Evolutionary conservation across 2,329 filamentous ascomycete genomes (phyloP), one percentile per base, ranked within the genome.

Genomic region (Aspergillus quadrilineatus): DNA sequence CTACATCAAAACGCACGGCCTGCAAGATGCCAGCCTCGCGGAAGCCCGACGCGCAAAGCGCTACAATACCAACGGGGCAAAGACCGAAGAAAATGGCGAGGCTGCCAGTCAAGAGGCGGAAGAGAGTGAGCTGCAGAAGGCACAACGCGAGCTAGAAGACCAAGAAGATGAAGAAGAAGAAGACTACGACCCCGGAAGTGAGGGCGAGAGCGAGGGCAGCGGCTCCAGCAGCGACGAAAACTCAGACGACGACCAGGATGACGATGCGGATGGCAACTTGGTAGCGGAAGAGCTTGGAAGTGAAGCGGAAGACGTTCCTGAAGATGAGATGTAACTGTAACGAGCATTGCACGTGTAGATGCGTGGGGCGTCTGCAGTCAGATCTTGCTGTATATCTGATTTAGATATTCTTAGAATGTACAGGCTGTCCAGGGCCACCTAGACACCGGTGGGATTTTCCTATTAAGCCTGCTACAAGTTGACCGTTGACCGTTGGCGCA

Each of bases 11-110:
- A 76, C 78, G 30, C 84, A 87, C 64, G 77, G 79, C 5, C 72
- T 88, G 32, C 84, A 87, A 53, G 85, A 88, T 65, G 82, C 84
- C 2, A 85, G 82, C 65, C 76, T 88, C 71, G 85, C 85, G 1
- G 84, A 82, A 28, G 77, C 79, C 32, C 73, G 85, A 37, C 76
- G 82, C 28, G 85, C 85, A 5, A 86, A 85, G 74, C 81, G 78
- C 59, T 78, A 84, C 50, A 85, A 85, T 63, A 75, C 77, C 45
- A 78, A 77, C 77, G 66, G 64, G 2, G 61, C 54, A 7, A 74
- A 75, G 53, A 62, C 61, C 5, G 70, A 67, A 37, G 67, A 68
- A 26, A 66, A 57, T 12, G 57, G 51, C 5, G 61, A 60, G 9
- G 60, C 53, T 8, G 65, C 63, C 4, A 71, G 63, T 2, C 69